Evolutionary conservation across 2,329 filamentous ascomycete genomes (phyloP), one percentile per base, ranked within the genome.

Genomic region (Canariomyces notabilis): DNA sequence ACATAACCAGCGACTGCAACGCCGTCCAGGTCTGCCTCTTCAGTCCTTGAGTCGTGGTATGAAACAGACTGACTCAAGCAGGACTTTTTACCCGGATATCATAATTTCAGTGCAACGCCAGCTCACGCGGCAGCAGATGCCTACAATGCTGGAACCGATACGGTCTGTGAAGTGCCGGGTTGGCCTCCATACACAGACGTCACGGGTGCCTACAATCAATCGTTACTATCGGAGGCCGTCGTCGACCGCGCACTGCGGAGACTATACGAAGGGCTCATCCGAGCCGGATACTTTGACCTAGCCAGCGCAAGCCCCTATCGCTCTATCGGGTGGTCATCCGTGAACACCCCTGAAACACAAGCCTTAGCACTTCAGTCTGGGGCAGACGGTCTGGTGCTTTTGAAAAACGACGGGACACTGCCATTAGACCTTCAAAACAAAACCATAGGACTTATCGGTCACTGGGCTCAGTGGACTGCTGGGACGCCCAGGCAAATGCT

Each of bases 301-400:
- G 18, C 48, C 11, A 33, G 9, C 19, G 16, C 29, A 5, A 46
- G 42, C 44, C 49, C 66, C 11, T 82, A 79, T 60, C 67, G 74
- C 7, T 65, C 71, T 31, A 60, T 85, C 0, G 63, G 60, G 3
- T 83, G 74, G 69, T 62, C 65, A 0, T 71, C 80, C 45, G 79
- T 85, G 26, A 71, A 74, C 34, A 75, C 73, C 0, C 69, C 74
- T 1, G 63, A 74, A 21, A 70, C 76, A 0, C 74, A 77, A 59
- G 66, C 71, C 6, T 69, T 84, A 14, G 77, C 80, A 0, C 69
- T 77, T 23, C 69, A 74, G 37, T 77, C 80, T 0, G 73, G 71
- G 0, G 58, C 69, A 6, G 67, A 74, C 7, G 70, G 71, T 12
- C 55, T 67, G 0, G 68, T 72, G 3, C 62, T 77, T 0, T 57